These are phyloP conservation scores for Colletotrichum sp. DNA, from an alignment of 2,329 filamentous ascomycete species.

Conservation along the genomic window DNA sequence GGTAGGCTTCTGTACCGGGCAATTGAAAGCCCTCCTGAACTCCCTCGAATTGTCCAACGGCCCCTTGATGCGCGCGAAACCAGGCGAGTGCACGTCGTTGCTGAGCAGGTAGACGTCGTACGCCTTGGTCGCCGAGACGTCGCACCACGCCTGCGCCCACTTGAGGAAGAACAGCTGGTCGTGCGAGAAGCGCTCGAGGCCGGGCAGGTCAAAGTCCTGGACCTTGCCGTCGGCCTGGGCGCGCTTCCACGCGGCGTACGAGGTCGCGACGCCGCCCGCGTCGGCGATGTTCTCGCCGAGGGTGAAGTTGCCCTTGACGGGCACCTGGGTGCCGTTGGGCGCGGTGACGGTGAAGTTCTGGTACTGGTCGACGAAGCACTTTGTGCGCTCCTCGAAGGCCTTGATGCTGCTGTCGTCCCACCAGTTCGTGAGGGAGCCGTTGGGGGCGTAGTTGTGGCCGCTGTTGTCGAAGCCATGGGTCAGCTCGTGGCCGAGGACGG, in stretches of 20 bases:
- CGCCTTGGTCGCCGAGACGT: conserved; percentile 62
- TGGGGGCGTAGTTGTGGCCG: conserved; percentile 68
- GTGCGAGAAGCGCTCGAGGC: conserved; percentile 65
- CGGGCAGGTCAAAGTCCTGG: conserved; percentile 53
- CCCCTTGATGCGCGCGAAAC: conserved; percentile 63
- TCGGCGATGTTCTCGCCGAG: conserved; percentile 76
- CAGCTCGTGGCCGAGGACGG: conserved; percentile 71
- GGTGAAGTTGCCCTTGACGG: conserved; percentile 67
- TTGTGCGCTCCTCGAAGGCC: conserved; percentile 61
- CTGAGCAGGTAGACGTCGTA: conserved; percentile 58
- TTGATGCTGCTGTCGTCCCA: conserved; percentile 65
- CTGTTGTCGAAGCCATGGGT: conserved; percentile 73
- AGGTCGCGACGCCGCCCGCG: conserved; percentile 66
- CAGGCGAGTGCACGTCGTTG: conserved; percentile 69
- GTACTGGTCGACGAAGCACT: conserved; percentile 74
- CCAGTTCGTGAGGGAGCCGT: conserved; percentile 69
- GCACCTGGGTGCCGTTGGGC: conserved; percentile 58
- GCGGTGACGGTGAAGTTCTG: conserved; percentile 61
- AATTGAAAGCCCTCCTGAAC: conserved; percentile 72
- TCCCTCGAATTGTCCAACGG: conserved; percentile 70
- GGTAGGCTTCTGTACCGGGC: conserved; percentile 66
- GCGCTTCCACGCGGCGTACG: conserved; percentile 71
- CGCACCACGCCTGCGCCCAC: conserved; percentile 70
- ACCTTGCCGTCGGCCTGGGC: conserved; percentile 54
- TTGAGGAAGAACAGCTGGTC: conserved; percentile 74